phyloP scores from a whole-genome alignment of 345 rosid genomes.

The Cardamine occulta region DNA sequence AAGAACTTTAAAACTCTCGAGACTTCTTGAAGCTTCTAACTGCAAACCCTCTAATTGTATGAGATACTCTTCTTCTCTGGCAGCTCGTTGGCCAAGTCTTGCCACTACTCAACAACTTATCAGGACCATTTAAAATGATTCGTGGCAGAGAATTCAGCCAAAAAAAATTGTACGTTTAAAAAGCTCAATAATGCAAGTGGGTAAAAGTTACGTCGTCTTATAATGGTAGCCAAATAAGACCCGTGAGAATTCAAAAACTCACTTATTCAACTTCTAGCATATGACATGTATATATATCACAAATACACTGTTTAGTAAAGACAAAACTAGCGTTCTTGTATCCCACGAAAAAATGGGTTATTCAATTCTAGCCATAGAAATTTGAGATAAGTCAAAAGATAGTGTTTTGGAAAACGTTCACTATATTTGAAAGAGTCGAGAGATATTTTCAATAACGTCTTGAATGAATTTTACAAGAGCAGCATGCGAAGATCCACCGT shows the following conservation, averaged over 20 bases:
- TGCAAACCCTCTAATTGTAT: neutral
- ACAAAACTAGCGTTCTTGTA: too few species aligned
- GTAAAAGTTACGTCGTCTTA: too few species aligned
- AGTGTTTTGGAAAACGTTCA: neutral
- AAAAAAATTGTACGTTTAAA: too few species aligned
- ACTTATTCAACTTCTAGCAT: neutral
- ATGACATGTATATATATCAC: neutral
- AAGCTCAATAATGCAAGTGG: too few species aligned
- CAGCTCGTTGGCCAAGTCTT: neutral
- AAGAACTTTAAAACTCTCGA: too few species aligned
- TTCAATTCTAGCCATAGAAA: neutral
- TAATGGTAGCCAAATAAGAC: neutral
- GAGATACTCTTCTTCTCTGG: too few species aligned
- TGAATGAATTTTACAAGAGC: constrained; percentile 22
- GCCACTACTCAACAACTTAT: neutral
- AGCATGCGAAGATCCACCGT: constrained; percentile 59
- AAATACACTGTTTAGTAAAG: neutral
- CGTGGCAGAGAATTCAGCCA: too few species aligned
- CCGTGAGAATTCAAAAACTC: neutral
- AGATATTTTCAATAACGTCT: constrained; percentile 23
- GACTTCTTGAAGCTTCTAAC: neutral
- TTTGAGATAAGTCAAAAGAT: neutral
- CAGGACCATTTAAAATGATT: too few species aligned
- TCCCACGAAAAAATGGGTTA: too few species aligned
- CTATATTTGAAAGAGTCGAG: constrained; percentile 5